These are phyloP conservation scores for Zostera marina DNA, from an alignment of 116 monocot species.

Conservation along the genomic window DNA sequence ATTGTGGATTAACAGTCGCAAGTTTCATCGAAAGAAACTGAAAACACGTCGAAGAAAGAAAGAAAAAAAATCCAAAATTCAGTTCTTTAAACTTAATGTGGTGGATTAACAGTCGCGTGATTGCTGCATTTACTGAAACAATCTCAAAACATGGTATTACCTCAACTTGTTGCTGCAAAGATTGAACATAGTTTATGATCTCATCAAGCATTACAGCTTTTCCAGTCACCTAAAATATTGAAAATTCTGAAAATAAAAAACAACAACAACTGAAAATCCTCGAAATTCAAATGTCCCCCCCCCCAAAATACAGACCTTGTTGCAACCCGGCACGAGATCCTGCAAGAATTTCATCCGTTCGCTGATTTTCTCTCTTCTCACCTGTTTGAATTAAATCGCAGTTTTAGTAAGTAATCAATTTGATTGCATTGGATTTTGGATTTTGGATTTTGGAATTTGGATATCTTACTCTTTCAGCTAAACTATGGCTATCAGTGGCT, in stretches of 20 bases:
- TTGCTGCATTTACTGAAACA: neutral
- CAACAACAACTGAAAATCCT: neutral
- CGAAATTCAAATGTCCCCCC: neutral
- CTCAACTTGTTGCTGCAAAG: constrained; percentile 69
- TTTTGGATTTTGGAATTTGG: neutral
- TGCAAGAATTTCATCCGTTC: constrained; percentile 72
- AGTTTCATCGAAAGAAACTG: constrained; percentile 91
- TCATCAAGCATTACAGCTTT: constrained; percentile 74
- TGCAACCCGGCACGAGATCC: constrained; percentile 77
- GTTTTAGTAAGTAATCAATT: neutral
- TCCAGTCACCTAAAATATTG: constrained; percentile 23
- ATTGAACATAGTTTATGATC: constrained; percentile 75
- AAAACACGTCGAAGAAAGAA: neutral
- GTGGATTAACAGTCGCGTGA: no score
- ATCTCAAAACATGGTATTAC: constrained; percentile 9
- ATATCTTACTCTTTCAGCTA: constrained; percentile 7
- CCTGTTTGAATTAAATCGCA: constrained; percentile 11
- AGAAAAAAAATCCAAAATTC: no score
- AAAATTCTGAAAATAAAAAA: neutral
- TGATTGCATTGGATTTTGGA: no score
- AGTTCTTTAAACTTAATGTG: no score
- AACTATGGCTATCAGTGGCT: constrained; percentile 9
- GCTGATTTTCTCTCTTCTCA: constrained; percentile 78
- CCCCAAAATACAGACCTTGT: constrained; percentile 19
- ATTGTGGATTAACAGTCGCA: constrained; percentile 48